Evolutionary conservation across 768 basidiomycete species (phyloP).

Genomic region (Austroboletus festivus): DNA sequence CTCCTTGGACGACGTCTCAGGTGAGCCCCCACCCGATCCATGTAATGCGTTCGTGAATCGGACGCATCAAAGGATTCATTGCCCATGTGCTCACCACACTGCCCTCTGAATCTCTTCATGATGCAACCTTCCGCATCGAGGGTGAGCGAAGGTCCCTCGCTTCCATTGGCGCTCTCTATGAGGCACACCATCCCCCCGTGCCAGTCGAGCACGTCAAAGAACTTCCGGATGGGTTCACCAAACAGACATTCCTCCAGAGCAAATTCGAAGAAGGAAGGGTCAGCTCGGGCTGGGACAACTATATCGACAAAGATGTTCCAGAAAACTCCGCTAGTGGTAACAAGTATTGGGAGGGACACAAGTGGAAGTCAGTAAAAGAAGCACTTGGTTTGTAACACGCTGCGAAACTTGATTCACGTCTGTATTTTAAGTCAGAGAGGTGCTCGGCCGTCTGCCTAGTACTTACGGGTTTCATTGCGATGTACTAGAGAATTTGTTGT

Average conservation of each 20-base stretch:
- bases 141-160: constrained; percentile 32
- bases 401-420: background rate
- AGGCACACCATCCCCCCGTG: constrained; percentile 16
- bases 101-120: constrained; percentile 22
- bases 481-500: background rate
- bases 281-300: constrained; percentile 36
- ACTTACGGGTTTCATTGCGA: background rate
- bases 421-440: background rate
- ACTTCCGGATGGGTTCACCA: constrained; percentile 29
- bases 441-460: constrained; percentile 1
- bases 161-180: constrained; percentile 29
- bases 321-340: constrained; percentile 33
- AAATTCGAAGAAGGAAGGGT: constrained; percentile 28
- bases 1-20: constrained; percentile 33
- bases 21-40: constrained; percentile 12
- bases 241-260: constrained; percentile 30
- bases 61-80: constrained; percentile 30
- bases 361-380: constrained; percentile 31
- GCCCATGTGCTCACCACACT: constrained; percentile 34
- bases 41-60: constrained; percentile 1
- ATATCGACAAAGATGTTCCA: constrained; percentile 25
- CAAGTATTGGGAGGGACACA: constrained; percentile 32
- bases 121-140: constrained; percentile 35
- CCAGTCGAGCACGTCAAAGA: constrained; percentile 22
- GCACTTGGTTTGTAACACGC: constrained; percentile 22